Base-by-base conservation (phyloP, 805 yeast species). In the Kazachstania bromeliacearum region DNA sequence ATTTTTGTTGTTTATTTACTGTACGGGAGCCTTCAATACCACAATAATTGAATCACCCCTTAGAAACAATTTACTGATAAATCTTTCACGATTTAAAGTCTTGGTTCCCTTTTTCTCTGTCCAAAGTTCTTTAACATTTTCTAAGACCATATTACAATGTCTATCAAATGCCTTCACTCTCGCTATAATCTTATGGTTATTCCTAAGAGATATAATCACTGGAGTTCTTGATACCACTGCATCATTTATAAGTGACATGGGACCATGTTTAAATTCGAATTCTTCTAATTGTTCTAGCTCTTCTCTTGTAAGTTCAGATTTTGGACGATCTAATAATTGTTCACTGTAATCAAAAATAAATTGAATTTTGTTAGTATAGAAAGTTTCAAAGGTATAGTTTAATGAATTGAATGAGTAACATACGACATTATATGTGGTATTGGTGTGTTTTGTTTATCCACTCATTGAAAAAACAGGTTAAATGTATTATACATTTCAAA, bases 21-120 rank as follows among this genome's bases (percentile, higher is more conserved):
- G 47, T 10, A 51, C 31, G n/a, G 63, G 60, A 22, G 71, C 68
- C 40, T 75, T 77, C 46, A 84, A 66, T 6, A 92, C 77, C 22
- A 92, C 78, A 38, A 92, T 83, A 15, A 92, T 95, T 0, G 95
- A 83, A 59, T 92, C 99, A 2, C 99, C 99, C 60, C 99, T 71
- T 27, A 92, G 65, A 53, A 92, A 92, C 73, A 92, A 67, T 61
- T 92, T 92, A 40, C 87, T 75, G 3, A 89, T 76, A 55, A 85
- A 92, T 49, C 97, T 65, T 51, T 83, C 92, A 45, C 73, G 70
- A 39, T 79, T 66, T 2, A 50, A 40, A 12, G 75, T 68, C 4
- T 78, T 68, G 48, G 79, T 76, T 37, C 80, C 79, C 46, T 74
- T 75, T 51, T 79, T 81, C 5, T 92, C 94, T 35, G 77, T 75